Evolutionary conservation across 257 asterid species (phyloP).

Genomic region (Osmanthus fragrans): DNA sequence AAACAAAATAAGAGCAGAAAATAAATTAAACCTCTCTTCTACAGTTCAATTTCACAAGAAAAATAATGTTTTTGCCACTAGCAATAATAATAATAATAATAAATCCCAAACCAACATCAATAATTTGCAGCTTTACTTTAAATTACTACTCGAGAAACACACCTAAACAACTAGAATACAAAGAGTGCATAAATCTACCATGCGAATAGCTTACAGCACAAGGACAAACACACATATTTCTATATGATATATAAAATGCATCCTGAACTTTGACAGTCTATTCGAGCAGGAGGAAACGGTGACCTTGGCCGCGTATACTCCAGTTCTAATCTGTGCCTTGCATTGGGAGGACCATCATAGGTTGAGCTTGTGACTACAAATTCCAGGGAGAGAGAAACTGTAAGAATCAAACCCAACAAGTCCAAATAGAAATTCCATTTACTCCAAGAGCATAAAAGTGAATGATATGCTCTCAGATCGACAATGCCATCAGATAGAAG

Average conservation of each 20-base stretch:
- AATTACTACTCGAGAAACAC: no score
- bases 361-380: constrained; percentile 47
- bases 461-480: background rate
- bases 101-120: background rate
- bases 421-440: background rate
- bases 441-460: background rate
- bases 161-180: no score
- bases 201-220: no score
- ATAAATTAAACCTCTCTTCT: no score
- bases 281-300: background rate
- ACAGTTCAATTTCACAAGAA: no score
- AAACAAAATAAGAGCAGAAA: background rate
- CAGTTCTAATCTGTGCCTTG: constrained; percentile 38
- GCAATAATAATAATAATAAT: background rate
- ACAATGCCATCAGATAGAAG: background rate
- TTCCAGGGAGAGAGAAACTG: constrained; percentile 18
- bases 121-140: background rate
- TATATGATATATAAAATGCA: background rate
- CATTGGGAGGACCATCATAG: constrained; percentile 36
- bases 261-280: background rate
- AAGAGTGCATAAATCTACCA: no score
- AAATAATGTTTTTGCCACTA: background rate
- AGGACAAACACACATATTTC: background rate
- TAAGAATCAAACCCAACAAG: constrained; percentile 13
- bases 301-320: constrained; percentile 7